Base-by-base conservation (phyloP, 164 flowering plant genomes). In the Sextonia rubra region DNA sequence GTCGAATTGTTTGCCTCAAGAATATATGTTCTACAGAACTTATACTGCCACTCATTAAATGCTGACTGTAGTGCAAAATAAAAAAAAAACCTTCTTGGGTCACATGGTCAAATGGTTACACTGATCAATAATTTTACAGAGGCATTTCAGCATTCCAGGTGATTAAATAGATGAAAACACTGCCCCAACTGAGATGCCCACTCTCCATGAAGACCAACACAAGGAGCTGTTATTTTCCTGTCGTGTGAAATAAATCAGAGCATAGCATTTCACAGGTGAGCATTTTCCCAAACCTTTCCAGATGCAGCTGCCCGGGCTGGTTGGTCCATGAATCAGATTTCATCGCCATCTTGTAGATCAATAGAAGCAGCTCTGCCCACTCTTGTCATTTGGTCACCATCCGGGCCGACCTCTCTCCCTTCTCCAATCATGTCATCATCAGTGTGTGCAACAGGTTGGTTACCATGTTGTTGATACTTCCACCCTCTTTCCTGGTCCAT, bases 401-500 rank as follows among this genome's bases (percentile, higher is more conserved):
- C 79, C 30, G 69, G 55, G 29, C 80, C 74, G 3, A 71, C 80
- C 37, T 55, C 74, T 56, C 76, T 69, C 1, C 68, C 74, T 55
- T 64, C 79, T 44, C 68, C 77, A 32, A 44, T 71, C 69, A 69
- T 48, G 4, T 66, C 58, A 56, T 69, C 75, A 4, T 76, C 69
- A 62, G 62, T 63, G 7, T 70, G 67, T 20, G 56, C 14, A 1
- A 18, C 58, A 9, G 47, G 64, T 48, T 70, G 79, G 48, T 62
- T 64, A 12, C 71, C 74, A 58, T 52, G 12, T 5, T 15, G 75
- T 70, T 30, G 75, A 7, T 67, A 73, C 26, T 67, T 68, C 79
- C 73, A 75, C 4, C 77, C 80, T 73, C 76, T 78, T 68, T 77
- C 83, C 75, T 75, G 65, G 69, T 82, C 83, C 79, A 79, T 75